Evolutionary conservation across 768 basidiomycete species (phyloP), one percentile per base, ranked within the genome.

Genomic region (Mycena pura): DNA sequence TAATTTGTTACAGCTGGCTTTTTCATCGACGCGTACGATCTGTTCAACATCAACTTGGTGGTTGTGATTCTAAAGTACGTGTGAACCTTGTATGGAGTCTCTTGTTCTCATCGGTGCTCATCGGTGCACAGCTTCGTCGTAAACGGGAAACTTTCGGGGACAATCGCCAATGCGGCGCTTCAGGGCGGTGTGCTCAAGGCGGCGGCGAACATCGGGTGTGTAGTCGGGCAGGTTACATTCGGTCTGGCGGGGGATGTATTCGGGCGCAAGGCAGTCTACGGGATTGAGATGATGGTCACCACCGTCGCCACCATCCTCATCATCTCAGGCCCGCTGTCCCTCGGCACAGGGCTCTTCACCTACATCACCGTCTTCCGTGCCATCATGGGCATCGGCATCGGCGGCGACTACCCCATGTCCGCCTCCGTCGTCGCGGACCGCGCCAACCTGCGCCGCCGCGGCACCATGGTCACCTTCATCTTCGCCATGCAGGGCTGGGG

Each of bases 381-480:
- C 11, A n/a, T 62, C 34, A 43, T 62, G 53, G 60, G 60, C 21
- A 45, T 62, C 14, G 60, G 60, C 8, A 62, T 55, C 39, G 60
- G 60, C 6, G 60, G 60, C 14, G 60, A 62, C 52, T 62, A 62
- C 52, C 60, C 60, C 29, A 62, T 62, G 60, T 62, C 60, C 13
- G 60, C 60, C 25, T 62, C 60, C 40, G 60, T 62, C 32, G 60
- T 62, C 19, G 60, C 60, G 3, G 60, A 62, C 60, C 60, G 60
- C 39, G 60, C 60, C 47, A 62, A 62, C 60, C 52, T 62, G 25
- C 60, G 60, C 14, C 60, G 60, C n/a, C 60, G 60, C 34, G 60
- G 60, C 22, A 62, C 60, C 34, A 62, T 62, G 60, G 60, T 62
- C 60, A 62, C 60, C 19, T 62, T 62, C 40, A 62, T 62, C 41